Percentiles rank a stretch among this genome's conserved stretches.
Evolutionary conservation across 2,329 filamentous ascomycete species (phyloP).

Genomic region (Pseudogymnoascus sp.): DNA sequence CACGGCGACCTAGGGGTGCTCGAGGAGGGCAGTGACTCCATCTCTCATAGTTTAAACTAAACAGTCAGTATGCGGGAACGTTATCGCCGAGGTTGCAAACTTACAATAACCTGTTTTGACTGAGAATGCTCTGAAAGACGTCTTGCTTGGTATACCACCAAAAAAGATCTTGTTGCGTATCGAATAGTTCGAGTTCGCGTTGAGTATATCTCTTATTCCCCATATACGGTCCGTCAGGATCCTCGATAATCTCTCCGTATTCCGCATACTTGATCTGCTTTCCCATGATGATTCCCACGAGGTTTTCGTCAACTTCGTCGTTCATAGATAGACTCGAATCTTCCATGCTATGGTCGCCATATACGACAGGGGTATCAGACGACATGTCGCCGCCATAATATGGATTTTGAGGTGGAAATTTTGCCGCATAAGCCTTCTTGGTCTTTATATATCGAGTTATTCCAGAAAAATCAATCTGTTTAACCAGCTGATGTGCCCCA

Average conservation of each 20-base stretch:
- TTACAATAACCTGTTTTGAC: conserved; percentile 78
- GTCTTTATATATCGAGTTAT: conserved; percentile 66
- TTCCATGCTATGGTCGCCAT: conserved; percentile 13
- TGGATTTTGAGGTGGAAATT: conserved; percentile 30
- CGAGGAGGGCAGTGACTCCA: conserved; percentile 88
- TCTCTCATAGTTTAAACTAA: conserved; percentile 57
- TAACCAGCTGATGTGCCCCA: conserved; percentile 73
- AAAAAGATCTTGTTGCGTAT: conserved; percentile 76
- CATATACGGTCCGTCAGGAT: conserved; percentile 11
- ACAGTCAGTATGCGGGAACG: conserved; percentile 11
- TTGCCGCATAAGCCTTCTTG: conserved; percentile 38
- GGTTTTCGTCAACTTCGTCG: conserved; percentile 45
- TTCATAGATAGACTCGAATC: conserved; percentile 19
- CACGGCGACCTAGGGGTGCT: conserved; percentile 66
- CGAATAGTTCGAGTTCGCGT: conserved; percentile 69
- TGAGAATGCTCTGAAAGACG: conserved; percentile 81
- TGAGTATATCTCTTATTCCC: conserved; percentile 20
- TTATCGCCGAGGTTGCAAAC: conserved; percentile 31
- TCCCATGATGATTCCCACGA: conserved; percentile 53
- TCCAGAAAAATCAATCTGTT: conserved; percentile 70
- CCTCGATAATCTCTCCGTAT: conserved; percentile 40
- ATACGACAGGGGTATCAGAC: not conserved
- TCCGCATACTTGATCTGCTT: conserved; percentile 51
- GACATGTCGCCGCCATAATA: conserved; percentile 29
- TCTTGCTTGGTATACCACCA: conserved; percentile 98